phyloP scores from a whole-genome alignment of 768 basidiomycete genomes.

The Russula earlei region DNA sequence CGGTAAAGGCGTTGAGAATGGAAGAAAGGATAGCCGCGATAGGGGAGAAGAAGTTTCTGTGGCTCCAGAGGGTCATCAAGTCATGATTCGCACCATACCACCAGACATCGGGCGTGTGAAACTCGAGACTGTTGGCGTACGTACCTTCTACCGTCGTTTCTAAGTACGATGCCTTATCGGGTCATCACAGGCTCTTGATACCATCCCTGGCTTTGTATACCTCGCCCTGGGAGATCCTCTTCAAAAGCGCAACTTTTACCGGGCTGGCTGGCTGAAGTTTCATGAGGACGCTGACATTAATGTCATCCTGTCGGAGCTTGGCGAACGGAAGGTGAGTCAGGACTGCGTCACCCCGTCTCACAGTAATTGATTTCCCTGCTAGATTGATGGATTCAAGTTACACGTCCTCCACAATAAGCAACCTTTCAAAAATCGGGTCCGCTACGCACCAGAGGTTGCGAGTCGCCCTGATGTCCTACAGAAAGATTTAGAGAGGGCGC shows the following conservation, averaged over 20 bases:
- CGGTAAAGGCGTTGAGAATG: constrained; percentile 40
- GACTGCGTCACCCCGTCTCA: background rate
- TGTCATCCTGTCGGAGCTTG: constrained; percentile 57
- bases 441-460: constrained; percentile 75
- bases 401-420: constrained; percentile 77
- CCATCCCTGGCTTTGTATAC: constrained; percentile 75
- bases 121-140: constrained; percentile 67
- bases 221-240: constrained; percentile 87
- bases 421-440: constrained; percentile 68
- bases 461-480: constrained; percentile 70
- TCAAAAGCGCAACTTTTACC: constrained; percentile 88
- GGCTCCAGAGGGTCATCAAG: constrained; percentile 72
- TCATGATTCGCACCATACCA: constrained; percentile 92
- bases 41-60: constrained; percentile 50
- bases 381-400: constrained; percentile 94
- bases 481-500: constrained; percentile 73
- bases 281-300: constrained; percentile 77
- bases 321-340: constrained; percentile 68
- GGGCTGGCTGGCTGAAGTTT: constrained; percentile 90
- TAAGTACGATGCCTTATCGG: constrained; percentile 8
- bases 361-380: background rate
- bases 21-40: constrained; percentile 45
- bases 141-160: constrained; percentile 9
- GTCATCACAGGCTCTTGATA: constrained; percentile 53
- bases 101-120: constrained; percentile 86